Percentiles rank a stretch among this genome's conserved stretches.
Evolutionary conservation across 2,329 filamentous ascomycete species (phyloP).

Genomic region (Penicillium concentricum): DNA sequence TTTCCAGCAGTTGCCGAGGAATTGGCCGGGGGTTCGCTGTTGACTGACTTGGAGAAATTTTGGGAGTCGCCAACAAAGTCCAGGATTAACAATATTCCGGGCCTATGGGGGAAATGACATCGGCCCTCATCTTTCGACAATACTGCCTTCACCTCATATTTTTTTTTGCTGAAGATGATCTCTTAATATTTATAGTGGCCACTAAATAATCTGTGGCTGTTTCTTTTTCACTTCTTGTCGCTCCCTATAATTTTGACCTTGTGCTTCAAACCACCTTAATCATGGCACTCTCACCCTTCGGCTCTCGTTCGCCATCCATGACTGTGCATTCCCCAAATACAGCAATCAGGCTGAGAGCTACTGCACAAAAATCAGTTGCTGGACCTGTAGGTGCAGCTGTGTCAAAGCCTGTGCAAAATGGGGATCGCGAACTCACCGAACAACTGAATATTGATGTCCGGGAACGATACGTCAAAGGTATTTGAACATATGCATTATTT

Average conservation of each 20-base stretch:
- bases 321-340: conserved; percentile 33
- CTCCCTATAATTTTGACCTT: neutral
- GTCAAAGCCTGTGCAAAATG: conserved; percentile 14
- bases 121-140: neutral
- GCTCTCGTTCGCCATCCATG: conserved; percentile 38
- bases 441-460: conserved; percentile 80
- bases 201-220: neutral
- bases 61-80: conserved; percentile 13
- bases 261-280: neutral
- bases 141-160: neutral
- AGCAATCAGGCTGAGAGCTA: conserved; percentile 35
- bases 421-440: conserved; percentile 57
- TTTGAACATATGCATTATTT: conserved; percentile 7
- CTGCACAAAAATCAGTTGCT: conserved; percentile 30
- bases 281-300: conserved; percentile 47
- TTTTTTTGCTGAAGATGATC: conserved; percentile 1
- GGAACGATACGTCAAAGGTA: conserved; percentile 85
- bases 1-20: neutral
- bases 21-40: conserved; percentile 7
- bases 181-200: neutral
- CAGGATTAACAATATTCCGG: conserved; percentile 37
- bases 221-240: neutral
- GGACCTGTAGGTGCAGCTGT: conserved; percentile 14
- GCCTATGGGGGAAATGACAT: neutral
- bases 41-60: conserved; percentile 30